These are phyloP conservation scores for Nymphaea colorata DNA, from an alignment of 164 flowering plant species.

Conservation along the genomic window DNA sequence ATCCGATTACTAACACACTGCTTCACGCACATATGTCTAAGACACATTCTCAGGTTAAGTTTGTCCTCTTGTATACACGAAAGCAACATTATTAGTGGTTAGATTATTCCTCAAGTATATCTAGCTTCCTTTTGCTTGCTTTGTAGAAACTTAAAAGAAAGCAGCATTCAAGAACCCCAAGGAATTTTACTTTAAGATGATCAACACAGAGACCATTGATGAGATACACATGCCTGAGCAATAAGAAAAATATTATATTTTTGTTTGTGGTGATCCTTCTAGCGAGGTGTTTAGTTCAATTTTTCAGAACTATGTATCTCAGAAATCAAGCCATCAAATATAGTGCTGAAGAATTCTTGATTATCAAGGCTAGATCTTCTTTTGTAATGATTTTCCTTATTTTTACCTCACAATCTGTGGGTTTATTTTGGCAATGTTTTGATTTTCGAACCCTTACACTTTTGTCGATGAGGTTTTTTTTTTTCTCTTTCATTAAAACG, in stretches of 20 bases:
- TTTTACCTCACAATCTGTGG: too few species aligned
- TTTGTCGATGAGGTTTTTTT: too few species aligned
- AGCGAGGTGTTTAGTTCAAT: too few species aligned
- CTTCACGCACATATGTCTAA: too few species aligned
- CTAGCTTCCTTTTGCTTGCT: constrained; percentile 5
- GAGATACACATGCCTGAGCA: constrained; percentile 72
- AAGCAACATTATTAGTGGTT: too few species aligned
- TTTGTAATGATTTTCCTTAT: too few species aligned
- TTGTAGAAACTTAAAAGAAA: constrained; percentile 66
- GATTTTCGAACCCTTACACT: too few species aligned
- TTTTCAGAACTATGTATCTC: not conserved
- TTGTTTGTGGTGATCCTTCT: not conserved
- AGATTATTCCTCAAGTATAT: not conserved
- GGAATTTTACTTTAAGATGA: constrained; percentile 84
- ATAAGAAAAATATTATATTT: constrained; percentile 1
- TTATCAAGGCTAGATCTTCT: constrained; percentile 51
- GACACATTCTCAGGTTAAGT: too few species aligned
- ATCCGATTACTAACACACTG: too few species aligned
- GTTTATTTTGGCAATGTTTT: too few species aligned
- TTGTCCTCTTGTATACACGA: too few species aligned
- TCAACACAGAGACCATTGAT: constrained; percentile 39
- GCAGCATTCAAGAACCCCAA: constrained; percentile 81
- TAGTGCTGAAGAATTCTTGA: constrained; percentile 59
- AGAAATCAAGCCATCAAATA: constrained; percentile 67
- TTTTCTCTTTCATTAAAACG: too few species aligned